Base-by-base conservation (phyloP, 352 stramenopile genomes). In the Phytophthora pinifolia region DNA sequence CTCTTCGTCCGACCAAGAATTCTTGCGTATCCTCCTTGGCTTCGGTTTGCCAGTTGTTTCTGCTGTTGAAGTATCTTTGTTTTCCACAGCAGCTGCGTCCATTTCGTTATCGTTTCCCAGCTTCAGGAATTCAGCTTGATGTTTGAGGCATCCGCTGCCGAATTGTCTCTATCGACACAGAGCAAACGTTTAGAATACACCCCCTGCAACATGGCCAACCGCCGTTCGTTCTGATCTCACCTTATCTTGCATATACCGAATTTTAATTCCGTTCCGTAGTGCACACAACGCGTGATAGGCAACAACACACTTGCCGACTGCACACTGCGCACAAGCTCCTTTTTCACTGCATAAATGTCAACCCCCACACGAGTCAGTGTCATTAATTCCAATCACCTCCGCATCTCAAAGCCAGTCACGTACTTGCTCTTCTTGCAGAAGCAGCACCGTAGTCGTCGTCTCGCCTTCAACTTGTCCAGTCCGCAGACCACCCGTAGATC, bases 271-370 rank as follows among this genome's bases (percentile, higher is more conserved):
- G 42, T 86, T 64, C 9, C 73, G 62, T 6, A 92, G 36, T 13
- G 79, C 83, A 46, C 83, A 93, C 33, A 79, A 49, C 0, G 84
- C 73, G 38, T 93, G 83, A 47, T 91, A 93, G 18, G 81, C 70
- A n/a, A 81, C 77, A 3, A 64, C 71, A 41, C 83, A 93, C 42
- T 89, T 91, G 7, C 78, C 79, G 3, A 83, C 62, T 0, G 62
- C 62, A 39, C 83, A 93, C 35, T 91, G 81, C 18, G 76, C 83
- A 60, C 81, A 91, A 8, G 83, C 83, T 12, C 76, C 80, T 39
- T 81, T 77, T 14, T 89, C 70, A n/a, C n/a, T n/a, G n/a, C n/a
- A n/a, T n/a, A n/a, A n/a, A n/a, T n/a, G n/a, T n/a, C n/a, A n/a
- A n/a, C n/a, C n/a, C n/a, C n/a, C n/a, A n/a, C 42, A 47, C 1